These are phyloP conservation scores for Mortierella alpina DNA, from an alignment of 192 early-diverging fungal species.

Conservation along the genomic window DNA sequence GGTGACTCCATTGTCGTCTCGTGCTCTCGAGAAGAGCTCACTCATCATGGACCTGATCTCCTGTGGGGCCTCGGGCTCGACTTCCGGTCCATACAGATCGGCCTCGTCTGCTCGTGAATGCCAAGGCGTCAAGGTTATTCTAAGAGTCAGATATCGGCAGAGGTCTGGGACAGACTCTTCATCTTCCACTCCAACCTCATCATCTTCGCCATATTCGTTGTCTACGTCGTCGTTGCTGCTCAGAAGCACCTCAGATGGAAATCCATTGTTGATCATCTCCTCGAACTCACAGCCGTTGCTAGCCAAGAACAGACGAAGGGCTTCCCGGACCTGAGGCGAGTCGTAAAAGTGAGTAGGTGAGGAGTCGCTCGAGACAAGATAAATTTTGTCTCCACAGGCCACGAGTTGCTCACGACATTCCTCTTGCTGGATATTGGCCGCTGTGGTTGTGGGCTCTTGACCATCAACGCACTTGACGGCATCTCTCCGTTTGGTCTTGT, in stretches of 20 bases:
- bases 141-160: slow-evolving; percentile 40
- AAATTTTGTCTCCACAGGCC: neutral
- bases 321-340: slow-evolving; percentile 15
- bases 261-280: slow-evolving; percentile 53
- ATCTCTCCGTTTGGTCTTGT: too few species aligned
- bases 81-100: slow-evolving; percentile 43
- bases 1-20: too few species aligned
- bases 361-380: slow-evolving; percentile 19
- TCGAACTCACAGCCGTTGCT: slow-evolving; percentile 25
- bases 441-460: too few species aligned
- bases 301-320: slow-evolving; percentile 14
- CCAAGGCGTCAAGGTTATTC: slow-evolving; percentile 54
- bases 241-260: slow-evolving; percentile 22
- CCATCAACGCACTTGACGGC: too few species aligned
- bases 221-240: neutral
- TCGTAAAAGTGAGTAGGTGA: slow-evolving; percentile 48
- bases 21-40: slow-evolving; percentile 13
- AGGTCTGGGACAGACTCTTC: neutral
- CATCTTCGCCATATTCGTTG: neutral
- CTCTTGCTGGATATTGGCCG: too few species aligned
- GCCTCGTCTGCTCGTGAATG: slow-evolving; percentile 53
- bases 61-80: neutral
- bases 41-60: slow-evolving; percentile 28
- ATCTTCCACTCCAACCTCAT: neutral
- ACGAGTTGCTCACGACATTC: too few species aligned